These are phyloP conservation scores for Exophiala bonariae DNA, from an alignment of 2,329 filamentous ascomycete genomes.

Conservation along the genomic window DNA sequence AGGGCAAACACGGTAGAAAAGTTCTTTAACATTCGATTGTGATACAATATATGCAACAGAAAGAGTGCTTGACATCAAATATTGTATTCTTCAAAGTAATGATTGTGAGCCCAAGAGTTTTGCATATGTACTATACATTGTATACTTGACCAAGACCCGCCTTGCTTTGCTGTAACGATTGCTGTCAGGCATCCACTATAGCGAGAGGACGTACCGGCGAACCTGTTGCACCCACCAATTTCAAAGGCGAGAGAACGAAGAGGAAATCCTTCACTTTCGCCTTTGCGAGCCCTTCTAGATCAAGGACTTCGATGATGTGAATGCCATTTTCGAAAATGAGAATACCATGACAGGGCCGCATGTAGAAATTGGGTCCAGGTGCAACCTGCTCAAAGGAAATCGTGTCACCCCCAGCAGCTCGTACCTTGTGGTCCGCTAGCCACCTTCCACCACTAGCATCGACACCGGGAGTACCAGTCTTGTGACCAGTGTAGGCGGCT, in stretches of 20 bases:
- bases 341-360: slow-evolving; percentile 19
- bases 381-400: slow-evolving; percentile 21
- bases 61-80: no score
- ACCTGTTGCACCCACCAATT: slow-evolving; percentile 23
- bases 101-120: no score
- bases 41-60: no score
- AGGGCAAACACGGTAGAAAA: no score
- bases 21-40: no score
- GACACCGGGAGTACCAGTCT: slow-evolving; percentile 19
- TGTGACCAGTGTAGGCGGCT: slow-evolving; percentile 3
- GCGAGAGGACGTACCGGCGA: slow-evolving; percentile 22
- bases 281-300: slow-evolving; percentile 22
- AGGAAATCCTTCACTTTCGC: slow-evolving; percentile 20
- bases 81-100: no score
- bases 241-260: slow-evolving; percentile 22
- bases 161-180: no score
- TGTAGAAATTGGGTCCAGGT: slow-evolving; percentile 10
- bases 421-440: slow-evolving; percentile 18
- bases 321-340: slow-evolving; percentile 19
- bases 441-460: slow-evolving; percentile 16
- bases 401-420: slow-evolving; percentile 22
- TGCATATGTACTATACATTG: no score
- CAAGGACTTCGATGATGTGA: slow-evolving; percentile 23
- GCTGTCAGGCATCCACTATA: slow-evolving; percentile 15
- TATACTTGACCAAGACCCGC: no score